Conservation (phyloP, 768 basidiomycete species). For the Leccinum ochraceum region DNA sequence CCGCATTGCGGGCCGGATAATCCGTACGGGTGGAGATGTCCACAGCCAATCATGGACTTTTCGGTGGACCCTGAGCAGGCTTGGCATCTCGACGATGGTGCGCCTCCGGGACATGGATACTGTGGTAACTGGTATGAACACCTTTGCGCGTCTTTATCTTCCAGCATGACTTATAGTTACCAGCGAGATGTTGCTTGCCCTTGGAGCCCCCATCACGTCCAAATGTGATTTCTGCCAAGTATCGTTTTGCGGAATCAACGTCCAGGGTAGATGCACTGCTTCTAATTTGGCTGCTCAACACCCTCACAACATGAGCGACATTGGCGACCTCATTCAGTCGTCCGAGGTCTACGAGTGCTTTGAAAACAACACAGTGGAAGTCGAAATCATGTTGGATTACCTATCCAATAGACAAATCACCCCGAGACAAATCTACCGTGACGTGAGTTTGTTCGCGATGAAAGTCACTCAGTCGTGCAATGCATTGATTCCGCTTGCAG, state of each 20-base stretch:
- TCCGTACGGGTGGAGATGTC: constrained; percentile 76
- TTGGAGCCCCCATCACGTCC: constrained; percentile 73
- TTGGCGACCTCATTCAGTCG: constrained; percentile 78
- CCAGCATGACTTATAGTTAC: neutral
- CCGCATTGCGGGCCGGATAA: constrained; percentile 75
- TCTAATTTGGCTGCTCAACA: constrained; percentile 57
- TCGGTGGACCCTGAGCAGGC: constrained; percentile 65
- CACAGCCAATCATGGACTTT: constrained; percentile 78
- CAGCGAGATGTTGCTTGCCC: constrained; percentile 75
- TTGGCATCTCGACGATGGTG: constrained; percentile 76
- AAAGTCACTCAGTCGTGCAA: constrained; percentile 7
- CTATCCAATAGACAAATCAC: constrained; percentile 59
- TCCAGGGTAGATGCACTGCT: constrained; percentile 73
- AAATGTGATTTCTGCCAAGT: constrained; percentile 84
- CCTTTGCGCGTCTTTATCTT: neutral
- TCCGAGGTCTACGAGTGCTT: constrained; percentile 80
- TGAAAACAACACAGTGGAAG: constrained; percentile 74
- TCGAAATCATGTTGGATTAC: constrained; percentile 84
- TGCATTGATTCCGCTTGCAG: constrained; percentile 38
- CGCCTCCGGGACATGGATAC: constrained; percentile 75
- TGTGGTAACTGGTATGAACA: constrained; percentile 76
- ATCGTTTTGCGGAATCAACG: constrained; percentile 79
- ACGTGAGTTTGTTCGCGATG: constrained; percentile 46
- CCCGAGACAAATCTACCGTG: constrained; percentile 74
- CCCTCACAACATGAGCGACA: constrained; percentile 65